Percentiles rank a stretch among this genome's conserved stretches.
Conservation (phyloP, 306 rosid species). For the Styphnolobium japonicum region DNA sequence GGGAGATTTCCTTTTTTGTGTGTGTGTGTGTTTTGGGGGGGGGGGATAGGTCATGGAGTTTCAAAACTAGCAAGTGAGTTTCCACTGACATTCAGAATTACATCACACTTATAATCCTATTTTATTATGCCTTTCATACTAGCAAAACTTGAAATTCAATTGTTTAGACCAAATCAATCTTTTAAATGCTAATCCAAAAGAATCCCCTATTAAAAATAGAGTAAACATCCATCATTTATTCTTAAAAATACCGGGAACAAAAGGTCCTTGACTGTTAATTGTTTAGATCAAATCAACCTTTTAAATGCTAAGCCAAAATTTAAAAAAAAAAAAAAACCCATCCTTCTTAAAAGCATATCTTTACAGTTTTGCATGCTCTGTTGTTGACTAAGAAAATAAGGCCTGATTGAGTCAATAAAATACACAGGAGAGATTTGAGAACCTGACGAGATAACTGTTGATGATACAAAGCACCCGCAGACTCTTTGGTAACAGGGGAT, state of each 20-base stretch:
- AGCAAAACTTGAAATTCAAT: conserved; percentile 13
- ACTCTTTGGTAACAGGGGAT: conserved; percentile 97
- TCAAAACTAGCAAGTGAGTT: not conserved
- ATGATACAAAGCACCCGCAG: conserved; percentile 95
- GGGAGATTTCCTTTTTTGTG: not conserved
- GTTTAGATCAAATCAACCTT: not conserved
- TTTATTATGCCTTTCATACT: not conserved
- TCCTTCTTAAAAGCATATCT: not conserved
- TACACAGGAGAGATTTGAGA: conserved; percentile 15
- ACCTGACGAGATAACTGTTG: conserved; percentile 98
- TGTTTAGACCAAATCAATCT: too few species aligned
- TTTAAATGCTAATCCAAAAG: too few species aligned
- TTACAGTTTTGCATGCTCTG: conserved; percentile 1
- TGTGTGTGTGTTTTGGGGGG: too few species aligned
- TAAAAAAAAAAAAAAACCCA: not conserved
- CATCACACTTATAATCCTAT: not conserved
- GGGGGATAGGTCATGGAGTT: not conserved
- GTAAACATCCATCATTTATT: too few species aligned
- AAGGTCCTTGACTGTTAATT: not conserved
- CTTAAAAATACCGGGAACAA: conserved; percentile 8
- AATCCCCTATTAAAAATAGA: too few species aligned
- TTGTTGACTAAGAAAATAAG: not conserved
- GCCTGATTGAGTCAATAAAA: not conserved
- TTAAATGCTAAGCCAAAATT: not conserved
- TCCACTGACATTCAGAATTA: not conserved